Evolutionary conservation across 805 yeast species (phyloP), one percentile per base, ranked within the genome.

Genomic region (Candida chauliodis): DNA sequence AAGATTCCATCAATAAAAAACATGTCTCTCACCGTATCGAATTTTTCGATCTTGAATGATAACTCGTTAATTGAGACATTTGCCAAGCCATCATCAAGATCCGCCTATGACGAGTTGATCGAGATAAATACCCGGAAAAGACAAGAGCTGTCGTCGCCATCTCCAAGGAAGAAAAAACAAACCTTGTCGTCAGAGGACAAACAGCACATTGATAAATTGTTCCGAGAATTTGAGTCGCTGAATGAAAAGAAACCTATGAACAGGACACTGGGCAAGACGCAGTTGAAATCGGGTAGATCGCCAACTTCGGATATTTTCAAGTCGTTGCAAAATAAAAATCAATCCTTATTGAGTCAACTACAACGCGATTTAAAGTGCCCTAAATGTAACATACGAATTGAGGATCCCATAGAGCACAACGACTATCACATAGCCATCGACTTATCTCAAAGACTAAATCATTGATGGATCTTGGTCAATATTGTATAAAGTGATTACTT

Each of bases 361-460:
- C 43, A 52, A 15, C 37, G 42, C 8, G 44, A 40, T 7, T 48
- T 51, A n/a, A 41, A 35, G 16, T 67, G 73, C 39, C 37, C 49
- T 1, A 36, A 41, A 13, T 67, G 73, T 43, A 45, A 55, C 9
- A 34, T 40, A 3, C 30, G 22, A 3, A 51, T 66, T 2, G 55
- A 49, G 1, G 65, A 66, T 42, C 59, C 55, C 2, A 49, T 55
- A 13, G 84, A 78, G 42, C 84, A 78, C 50, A 58, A 59, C 30
- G 84, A 78, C 51, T 77, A 55, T 43, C 84, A 78, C 46, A 51
- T 65, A 30, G 84, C 84, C 0, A 39, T 69, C 34, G 72, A 71
- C 15, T 55, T 78, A 5, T 74, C 78, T 1, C 64, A 66, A 38
- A 61, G 56, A 30, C 40, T 72, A 21, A 73, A 73, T 47, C 36